These are phyloP conservation scores for Neofusicoccum sp. DNA, from an alignment of 2,329 filamentous ascomycete species.

Conservation along the genomic window DNA sequence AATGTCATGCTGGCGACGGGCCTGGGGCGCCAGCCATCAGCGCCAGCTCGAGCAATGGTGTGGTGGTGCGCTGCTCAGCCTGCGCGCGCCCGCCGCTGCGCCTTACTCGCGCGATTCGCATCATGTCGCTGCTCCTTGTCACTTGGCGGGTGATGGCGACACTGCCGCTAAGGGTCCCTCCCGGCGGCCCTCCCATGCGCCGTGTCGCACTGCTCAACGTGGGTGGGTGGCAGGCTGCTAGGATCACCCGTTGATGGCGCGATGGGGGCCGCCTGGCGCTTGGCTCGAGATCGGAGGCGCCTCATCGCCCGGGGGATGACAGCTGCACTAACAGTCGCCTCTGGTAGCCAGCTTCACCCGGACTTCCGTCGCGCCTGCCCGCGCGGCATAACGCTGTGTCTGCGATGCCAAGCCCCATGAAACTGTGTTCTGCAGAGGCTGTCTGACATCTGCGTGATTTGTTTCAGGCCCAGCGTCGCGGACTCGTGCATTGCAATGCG, in stretches of 20 bases:
- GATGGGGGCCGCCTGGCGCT: background rate
- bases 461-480: slow-evolving; percentile 7
- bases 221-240: background rate
- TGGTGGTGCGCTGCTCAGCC: no score
- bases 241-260: slow-evolving; percentile 10
- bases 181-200: slow-evolving; percentile 4
- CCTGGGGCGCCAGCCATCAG: slow-evolving; percentile 4
- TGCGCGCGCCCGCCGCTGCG: no score
- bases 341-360: no score
- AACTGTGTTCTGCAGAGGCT: slow-evolving; percentile 4
- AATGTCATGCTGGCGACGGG: background rate
- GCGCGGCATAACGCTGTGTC: background rate
- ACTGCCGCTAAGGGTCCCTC: slow-evolving; percentile 3
- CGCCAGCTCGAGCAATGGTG: slow-evolving; percentile 3
- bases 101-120: background rate
- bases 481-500: background rate
- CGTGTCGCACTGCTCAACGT: slow-evolving; percentile 1
- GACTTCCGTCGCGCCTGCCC: no score
- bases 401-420: background rate
- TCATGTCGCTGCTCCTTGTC: background rate
- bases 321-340: background rate
- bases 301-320: background rate
- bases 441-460: background rate
- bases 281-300: no score
- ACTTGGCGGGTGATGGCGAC: slow-evolving; percentile 13